These are phyloP conservation scores for Porphyrellus sp. DNA, from an alignment of 1,284 basidiomycete species.

Conservation along the genomic window DNA sequence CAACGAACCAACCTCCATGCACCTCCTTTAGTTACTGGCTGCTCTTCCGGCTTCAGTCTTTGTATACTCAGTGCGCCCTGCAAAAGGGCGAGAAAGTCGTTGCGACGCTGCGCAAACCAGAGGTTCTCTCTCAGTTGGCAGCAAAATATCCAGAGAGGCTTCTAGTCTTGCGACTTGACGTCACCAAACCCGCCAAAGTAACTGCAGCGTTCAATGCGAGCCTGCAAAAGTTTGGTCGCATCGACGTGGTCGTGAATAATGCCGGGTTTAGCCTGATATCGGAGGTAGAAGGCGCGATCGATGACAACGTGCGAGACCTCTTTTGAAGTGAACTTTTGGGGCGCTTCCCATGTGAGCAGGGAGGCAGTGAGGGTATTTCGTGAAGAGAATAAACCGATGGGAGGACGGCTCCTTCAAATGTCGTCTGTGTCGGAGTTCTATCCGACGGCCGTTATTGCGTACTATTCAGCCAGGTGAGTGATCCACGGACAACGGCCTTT, in stretches of 20 bases:
- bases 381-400: constrained; percentile 25
- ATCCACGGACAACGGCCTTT: neutral
- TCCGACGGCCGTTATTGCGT: constrained; percentile 1
- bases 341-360: constrained; percentile 29
- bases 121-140: constrained; percentile 28
- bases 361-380: constrained; percentile 28
- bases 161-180: constrained; percentile 40
- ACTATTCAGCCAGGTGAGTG: constrained; percentile 23
- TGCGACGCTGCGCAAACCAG: constrained; percentile 35
- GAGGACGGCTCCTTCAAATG: constrained; percentile 26
- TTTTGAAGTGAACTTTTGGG: constrained; percentile 41
- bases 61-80: constrained; percentile 19
- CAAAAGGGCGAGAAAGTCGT: constrained; percentile 35
- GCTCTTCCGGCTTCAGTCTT: constrained; percentile 25
- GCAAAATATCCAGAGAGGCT: constrained; percentile 29
- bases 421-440: constrained; percentile 19
- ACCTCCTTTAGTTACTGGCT: constrained; percentile 22
- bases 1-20: neutral
- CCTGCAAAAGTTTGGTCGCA: constrained; percentile 35
- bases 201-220: constrained; percentile 33
- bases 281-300: constrained; percentile 19
- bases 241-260: constrained; percentile 48
- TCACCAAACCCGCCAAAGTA: constrained; percentile 32
- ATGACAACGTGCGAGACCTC: constrained; percentile 25
- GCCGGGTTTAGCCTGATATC: constrained; percentile 22